Base-by-base conservation (phyloP, 1,284 basidiomycete species). In the Ceratobasidium sp. region DNA sequence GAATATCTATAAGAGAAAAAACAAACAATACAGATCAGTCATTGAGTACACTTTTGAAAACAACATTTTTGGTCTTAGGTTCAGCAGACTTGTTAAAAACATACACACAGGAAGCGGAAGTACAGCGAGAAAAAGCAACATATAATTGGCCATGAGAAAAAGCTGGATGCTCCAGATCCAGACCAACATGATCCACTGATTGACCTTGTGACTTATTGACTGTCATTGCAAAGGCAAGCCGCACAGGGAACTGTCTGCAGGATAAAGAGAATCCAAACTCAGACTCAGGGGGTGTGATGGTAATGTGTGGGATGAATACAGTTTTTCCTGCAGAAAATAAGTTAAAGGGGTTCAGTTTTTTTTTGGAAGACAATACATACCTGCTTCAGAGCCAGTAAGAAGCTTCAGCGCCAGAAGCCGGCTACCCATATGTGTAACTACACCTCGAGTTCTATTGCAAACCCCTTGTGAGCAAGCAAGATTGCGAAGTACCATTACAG, bases 201-300 rank as follows among this genome's bases (percentile, higher is more conserved):
- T 85, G 84, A 0, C 85, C 84, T 76, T 86, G 84, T 0, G 81
- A 41, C 67, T 84, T 85, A 75, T 85, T 85, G 73, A 85, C 83
- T 4, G 79, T 82, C 70, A 85, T 81, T 13, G 82, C 79, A 78
- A 84, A 85, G 4, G 83, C 83, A 0, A 84, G 78, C 0, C 76
- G 75, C 0, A 84, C 75, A 9, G 84, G 83, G 76, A 84, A 84
- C 75, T 85, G 83, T 1, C 73, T 73, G 6, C 80, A 77, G 13
- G 52, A 52, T 9, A 84, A 74, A 6, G 63, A 57, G 67, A 80
- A 81, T 1, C 74, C 73, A 57, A 79, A 77, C 52, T 74, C 80
- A 8, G 57, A 71, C 6, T 75, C 71, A 47, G 80, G 77, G 9
- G 76, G 44, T 0, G 71, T 76, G 0, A 82, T 73, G 0, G 76